These are phyloP conservation scores for Pisolithus marmoratus DNA, from an alignment of 768 basidiomycete genomes.

Conservation along the genomic window DNA sequence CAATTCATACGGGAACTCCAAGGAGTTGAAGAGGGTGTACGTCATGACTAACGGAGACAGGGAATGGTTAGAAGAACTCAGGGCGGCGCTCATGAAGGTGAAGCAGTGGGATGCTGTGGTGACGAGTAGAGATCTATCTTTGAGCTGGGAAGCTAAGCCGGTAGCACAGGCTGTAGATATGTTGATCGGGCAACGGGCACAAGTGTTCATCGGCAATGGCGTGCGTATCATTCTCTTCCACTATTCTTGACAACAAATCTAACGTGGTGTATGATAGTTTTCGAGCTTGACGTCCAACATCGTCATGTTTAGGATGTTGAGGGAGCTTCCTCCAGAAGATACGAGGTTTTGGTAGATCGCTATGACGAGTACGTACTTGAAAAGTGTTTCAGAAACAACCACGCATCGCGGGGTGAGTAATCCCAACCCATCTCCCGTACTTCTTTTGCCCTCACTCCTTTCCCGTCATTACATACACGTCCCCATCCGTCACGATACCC, in stretches of 20 bases:
- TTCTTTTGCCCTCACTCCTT: too few relatives aligned
- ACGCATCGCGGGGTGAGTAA: too few relatives aligned
- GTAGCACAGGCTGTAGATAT: conserved; percentile 62
- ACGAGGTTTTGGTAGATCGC: conserved; percentile 36
- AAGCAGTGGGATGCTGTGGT: conserved; percentile 44
- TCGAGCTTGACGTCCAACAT: conserved; percentile 45
- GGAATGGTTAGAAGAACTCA: conserved; percentile 45
- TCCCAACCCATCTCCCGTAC: too few relatives aligned
- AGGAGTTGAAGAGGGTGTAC: conserved; percentile 43
- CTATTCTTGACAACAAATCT: background rate
- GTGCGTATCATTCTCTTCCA: conserved; percentile 33
- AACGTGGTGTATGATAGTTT: conserved; percentile 25
- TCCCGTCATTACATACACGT: too few relatives aligned
- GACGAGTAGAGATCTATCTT: conserved; percentile 48
- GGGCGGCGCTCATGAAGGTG: conserved; percentile 30
- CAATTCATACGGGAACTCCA: conserved; percentile 5
- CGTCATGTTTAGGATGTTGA: conserved; percentile 38
- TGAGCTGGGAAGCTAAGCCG: conserved; percentile 51
- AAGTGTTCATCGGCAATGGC: conserved; percentile 67
- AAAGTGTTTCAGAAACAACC: too few relatives aligned
- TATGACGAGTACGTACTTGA: too few relatives aligned
- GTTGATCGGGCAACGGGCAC: conserved; percentile 58
- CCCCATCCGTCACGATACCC: too few relatives aligned
- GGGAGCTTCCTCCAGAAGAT: conserved; percentile 29
- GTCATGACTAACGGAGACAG: conserved; percentile 59